phyloP scores from a whole-genome alignment of 495 filamentous ascomycete genomes.

The Tuber microsphaerosporum region DNA sequence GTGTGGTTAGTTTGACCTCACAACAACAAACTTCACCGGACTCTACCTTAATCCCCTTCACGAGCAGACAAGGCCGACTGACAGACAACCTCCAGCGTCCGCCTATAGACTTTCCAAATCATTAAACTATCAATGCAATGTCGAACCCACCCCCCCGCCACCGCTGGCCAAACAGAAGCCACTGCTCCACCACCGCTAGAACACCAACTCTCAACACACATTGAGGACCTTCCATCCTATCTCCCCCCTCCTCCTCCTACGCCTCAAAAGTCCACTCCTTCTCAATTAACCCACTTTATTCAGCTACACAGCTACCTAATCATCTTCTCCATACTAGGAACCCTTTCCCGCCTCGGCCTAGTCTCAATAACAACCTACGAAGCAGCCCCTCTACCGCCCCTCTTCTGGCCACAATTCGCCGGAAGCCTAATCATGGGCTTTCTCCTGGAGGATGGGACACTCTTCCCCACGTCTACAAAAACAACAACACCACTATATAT shows the following conservation, averaged over 20 bases:
- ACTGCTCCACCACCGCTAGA: constrained; percentile 23
- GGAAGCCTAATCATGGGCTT: constrained; percentile 83
- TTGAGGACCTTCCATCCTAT: background rate
- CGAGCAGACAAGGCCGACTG: background rate
- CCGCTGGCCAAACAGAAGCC: constrained; percentile 21
- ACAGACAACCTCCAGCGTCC: background rate
- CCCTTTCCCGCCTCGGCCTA: constrained; percentile 76
- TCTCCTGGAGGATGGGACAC: constrained; percentile 65
- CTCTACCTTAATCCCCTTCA: background rate
- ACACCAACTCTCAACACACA: background rate
- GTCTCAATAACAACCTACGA: constrained; percentile 71
- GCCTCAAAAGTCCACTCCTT: constrained; percentile 5
- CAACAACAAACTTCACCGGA: background rate
- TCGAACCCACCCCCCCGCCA: background rate
- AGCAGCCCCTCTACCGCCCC: constrained; percentile 53
- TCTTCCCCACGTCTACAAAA: constrained; percentile 63
- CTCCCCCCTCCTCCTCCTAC: background rate
- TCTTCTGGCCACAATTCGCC: constrained; percentile 82
- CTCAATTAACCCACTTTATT: constrained; percentile 5
- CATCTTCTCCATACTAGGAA: constrained; percentile 81
- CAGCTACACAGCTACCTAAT: constrained; percentile 67
- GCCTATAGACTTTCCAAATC: background rate
- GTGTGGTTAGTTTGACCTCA: background rate
- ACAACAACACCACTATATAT: constrained; percentile 86
- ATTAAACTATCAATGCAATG: constrained; percentile 11